A percentile compares a stretch with the other conserved stretches of the same genome.
These are phyloP conservation scores for Suhomyces bokatorum DNA, from an alignment of 1,139 yeast species.

Conservation along the genomic window DNA sequence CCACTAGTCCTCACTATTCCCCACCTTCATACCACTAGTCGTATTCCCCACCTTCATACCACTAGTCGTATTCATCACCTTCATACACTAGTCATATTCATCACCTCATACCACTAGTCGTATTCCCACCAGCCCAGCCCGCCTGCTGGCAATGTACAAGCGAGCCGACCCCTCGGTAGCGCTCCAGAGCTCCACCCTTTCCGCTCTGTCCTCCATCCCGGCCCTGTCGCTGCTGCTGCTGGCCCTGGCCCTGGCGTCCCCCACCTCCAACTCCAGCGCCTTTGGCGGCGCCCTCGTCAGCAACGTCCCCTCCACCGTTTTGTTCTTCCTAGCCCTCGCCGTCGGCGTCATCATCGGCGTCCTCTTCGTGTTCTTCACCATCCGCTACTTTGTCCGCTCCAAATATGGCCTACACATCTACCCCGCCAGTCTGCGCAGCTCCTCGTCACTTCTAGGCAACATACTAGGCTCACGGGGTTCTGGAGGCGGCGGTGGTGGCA, in stretches of 20 bases:
- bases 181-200: background rate
- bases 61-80: no score
- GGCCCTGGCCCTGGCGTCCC: background rate
- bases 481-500: background rate
- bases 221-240: background rate
- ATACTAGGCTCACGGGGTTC: background rate
- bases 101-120: no score
- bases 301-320: constrained; percentile 56
- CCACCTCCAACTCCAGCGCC: background rate
- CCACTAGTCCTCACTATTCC: no score
- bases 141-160: background rate
- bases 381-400: constrained; percentile 58
- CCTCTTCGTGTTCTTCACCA: constrained; percentile 57
- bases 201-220: background rate
- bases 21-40: no score
- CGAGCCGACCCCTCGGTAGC: constrained; percentile 1
- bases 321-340: constrained; percentile 62
- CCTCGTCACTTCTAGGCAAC: background rate
- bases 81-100: no score
- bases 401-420: constrained; percentile 55
- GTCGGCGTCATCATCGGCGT: constrained; percentile 60
- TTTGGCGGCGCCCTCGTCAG: constrained; percentile 34
- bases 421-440: constrained; percentile 20
- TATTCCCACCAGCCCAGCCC: no score
- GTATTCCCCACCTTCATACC: no score